A percentile compares a stretch with the other conserved stretches of the same genome.
phyloP scores from a whole-genome alignment of 2,329 filamentous ascomycete species.

The Claviceps quebecensis region DNA sequence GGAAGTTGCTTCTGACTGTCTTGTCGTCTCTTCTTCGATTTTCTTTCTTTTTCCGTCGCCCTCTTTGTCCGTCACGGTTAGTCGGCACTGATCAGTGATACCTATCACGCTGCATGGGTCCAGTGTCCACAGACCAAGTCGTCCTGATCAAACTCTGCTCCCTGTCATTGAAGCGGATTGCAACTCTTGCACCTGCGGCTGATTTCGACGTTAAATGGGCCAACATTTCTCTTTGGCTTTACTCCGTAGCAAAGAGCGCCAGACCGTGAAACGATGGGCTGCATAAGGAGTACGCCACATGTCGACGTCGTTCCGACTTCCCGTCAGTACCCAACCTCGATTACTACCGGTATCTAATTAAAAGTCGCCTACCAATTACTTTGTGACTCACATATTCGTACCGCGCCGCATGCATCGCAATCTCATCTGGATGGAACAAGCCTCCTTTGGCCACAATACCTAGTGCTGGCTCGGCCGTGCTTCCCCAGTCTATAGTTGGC shows the following conservation, averaged over 20 bases:
- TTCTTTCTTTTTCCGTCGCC: neutral
- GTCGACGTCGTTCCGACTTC: too few relatives aligned
- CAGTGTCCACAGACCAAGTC: too few relatives aligned
- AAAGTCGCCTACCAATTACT: too few relatives aligned
- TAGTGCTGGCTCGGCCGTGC: neutral
- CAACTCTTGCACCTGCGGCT: neutral
- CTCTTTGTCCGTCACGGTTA: neutral
- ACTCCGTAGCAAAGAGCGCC: too few relatives aligned
- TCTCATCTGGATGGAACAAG: too few relatives aligned
- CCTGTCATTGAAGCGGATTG: neutral
- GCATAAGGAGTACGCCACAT: too few relatives aligned
- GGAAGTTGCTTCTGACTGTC: neutral
- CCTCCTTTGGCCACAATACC: too few relatives aligned
- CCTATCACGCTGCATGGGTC: neutral
- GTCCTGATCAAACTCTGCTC: neutral
- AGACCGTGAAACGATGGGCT: too few relatives aligned
- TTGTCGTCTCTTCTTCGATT: neutral
- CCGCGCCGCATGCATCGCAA: too few relatives aligned
- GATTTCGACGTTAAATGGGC: neutral
- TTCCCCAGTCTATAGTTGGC: neutral
- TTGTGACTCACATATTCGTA: too few relatives aligned
- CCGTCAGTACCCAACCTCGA: too few relatives aligned
- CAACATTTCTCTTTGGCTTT: neutral
- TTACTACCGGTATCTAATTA: too few relatives aligned
- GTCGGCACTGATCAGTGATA: neutral